These are phyloP conservation scores for Peronosclerospora sorghi DNA, from an alignment of 352 stramenopile genomes.

Conservation along the genomic window DNA sequence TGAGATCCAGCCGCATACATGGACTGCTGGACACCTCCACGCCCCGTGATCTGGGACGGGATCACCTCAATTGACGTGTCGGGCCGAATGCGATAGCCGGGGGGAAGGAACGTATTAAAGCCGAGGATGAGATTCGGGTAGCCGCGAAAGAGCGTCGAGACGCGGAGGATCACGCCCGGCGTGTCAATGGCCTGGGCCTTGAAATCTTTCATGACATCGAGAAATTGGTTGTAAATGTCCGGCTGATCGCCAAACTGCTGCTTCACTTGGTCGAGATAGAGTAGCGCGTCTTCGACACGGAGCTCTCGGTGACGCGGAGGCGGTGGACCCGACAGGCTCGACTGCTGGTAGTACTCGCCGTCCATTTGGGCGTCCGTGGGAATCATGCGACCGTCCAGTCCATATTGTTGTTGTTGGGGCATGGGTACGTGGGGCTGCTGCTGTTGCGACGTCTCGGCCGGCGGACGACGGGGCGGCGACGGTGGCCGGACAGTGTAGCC, in stretches of 20 bases:
- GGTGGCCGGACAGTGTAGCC: constrained; percentile 29
- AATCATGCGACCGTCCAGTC: constrained; percentile 43
- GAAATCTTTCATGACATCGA: constrained; percentile 99
- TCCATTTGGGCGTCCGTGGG: constrained; percentile 27
- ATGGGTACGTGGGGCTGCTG: constrained; percentile 29
- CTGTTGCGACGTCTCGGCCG: constrained; percentile 32
- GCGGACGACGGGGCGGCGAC: constrained; percentile 28
- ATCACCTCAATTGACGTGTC: constrained; percentile 79
- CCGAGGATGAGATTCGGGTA: constrained; percentile 97
- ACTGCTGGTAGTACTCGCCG: constrained; percentile 30
- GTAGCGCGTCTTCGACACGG: constrained; percentile 96
- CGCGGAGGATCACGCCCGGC: constrained; percentile 95
- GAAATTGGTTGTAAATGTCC: constrained; percentile 99
- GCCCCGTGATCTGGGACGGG: constrained; percentile 45
- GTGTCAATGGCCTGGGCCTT: constrained; percentile 99
- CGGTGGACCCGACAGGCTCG: constrained; percentile 9
- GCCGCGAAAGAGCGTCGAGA: constrained; percentile 96
- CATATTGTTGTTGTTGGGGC: constrained; percentile 47
- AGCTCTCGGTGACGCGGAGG: constrained; percentile 61
- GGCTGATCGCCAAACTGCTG: constrained; percentile 98
- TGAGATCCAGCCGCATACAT: constrained; percentile 27
- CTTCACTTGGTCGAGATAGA: constrained; percentile 99
- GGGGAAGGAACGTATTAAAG: constrained; percentile 99
- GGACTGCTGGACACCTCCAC: constrained; percentile 20
- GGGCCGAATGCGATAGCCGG: constrained; percentile 83